Conservation (phyloP, 176 grass and related monocot species). For the Rhipidocladum racemiflorum region DNA sequence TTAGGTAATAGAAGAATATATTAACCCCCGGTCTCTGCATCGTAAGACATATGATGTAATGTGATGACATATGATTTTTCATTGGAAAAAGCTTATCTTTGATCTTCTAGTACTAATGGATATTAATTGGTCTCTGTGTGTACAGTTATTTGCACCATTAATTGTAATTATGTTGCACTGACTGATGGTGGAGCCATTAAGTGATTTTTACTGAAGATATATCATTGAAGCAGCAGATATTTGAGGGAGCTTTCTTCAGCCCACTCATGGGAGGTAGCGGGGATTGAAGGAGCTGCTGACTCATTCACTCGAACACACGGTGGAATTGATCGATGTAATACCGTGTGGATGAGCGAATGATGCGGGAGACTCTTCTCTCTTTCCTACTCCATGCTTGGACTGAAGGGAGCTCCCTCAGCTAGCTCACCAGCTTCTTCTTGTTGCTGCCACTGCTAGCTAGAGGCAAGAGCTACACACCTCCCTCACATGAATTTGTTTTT, state of each 20-base stretch:
- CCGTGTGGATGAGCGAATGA: not conserved
- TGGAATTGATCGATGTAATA: not conserved
- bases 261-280: constrained; percentile 29
- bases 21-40: too few relatives aligned
- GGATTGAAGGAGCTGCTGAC: constrained; percentile 35
- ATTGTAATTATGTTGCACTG: not conserved
- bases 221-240: not conserved
- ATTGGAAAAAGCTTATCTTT: not conserved
- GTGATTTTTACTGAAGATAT: not conserved
- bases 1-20: too few relatives aligned
- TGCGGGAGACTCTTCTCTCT: too few relatives aligned
- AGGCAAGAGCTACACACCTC: too few relatives aligned
- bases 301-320: constrained; percentile 28
- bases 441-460: too few relatives aligned
- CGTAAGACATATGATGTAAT: not conserved
- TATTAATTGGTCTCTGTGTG: not conserved
- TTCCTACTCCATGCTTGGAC: too few relatives aligned
- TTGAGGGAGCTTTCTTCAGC: constrained; percentile 27
- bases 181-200: not conserved
- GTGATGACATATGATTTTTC: not conserved
- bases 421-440: too few relatives aligned
- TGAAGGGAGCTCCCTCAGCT: not conserved
- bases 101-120: not conserved
- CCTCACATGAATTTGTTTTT: too few relatives aligned
- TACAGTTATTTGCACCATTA: not conserved